Conservation (phyloP, 176 grass and related monocot genomes). For the Dendrocalamus sinicus region DNA sequence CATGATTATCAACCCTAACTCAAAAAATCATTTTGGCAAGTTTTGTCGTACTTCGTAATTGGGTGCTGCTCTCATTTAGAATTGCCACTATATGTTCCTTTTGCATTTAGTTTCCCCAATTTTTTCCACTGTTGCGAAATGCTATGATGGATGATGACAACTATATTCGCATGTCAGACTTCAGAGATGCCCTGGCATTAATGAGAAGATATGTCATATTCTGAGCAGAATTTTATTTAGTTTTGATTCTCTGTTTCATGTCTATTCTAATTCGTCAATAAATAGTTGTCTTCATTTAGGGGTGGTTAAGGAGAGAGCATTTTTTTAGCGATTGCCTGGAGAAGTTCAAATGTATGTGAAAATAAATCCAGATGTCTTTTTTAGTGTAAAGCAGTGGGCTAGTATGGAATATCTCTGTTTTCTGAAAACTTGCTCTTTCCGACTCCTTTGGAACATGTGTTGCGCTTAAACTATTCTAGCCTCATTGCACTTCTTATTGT, state of each 20-base stretch:
- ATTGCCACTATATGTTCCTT: too few species aligned
- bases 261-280: not conserved
- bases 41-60: not conserved
- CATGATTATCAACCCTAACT: not conserved
- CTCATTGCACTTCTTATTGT: not conserved
- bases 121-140: fast-evolving
- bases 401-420: not conserved
- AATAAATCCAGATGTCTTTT: not conserved
- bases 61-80: not conserved
- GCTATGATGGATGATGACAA: slow-evolving; percentile 38
- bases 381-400: not conserved
- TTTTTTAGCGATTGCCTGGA: too few species aligned
- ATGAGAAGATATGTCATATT: slow-evolving; percentile 53
- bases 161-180: slow-evolving; percentile 53
- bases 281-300: not conserved
- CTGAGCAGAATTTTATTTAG: slow-evolving; percentile 5
- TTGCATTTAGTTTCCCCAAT: not conserved
- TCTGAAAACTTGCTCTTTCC: not conserved
- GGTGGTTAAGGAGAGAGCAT: not conserved
- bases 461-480: not conserved
- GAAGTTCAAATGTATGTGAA: too few species aligned
- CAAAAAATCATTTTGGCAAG: not conserved
- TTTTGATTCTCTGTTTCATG: not conserved
- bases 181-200: slow-evolving; percentile 53
- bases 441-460: not conserved